Conservation (phyloP, 2,329 filamentous ascomycete genomes). For the Aureobasidium melanogenum region DNA sequence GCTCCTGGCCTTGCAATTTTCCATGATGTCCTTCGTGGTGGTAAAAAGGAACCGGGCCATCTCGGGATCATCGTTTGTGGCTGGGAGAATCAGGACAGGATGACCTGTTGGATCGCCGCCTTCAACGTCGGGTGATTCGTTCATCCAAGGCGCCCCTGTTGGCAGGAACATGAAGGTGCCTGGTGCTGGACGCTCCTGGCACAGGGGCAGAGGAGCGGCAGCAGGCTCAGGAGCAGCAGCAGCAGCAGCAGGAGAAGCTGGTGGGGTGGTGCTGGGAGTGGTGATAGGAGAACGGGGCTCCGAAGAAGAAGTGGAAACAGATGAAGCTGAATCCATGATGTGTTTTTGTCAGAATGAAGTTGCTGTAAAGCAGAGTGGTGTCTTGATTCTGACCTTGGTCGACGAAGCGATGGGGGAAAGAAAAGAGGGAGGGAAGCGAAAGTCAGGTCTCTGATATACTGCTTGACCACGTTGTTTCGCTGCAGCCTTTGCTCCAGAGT, state of each 20-base stretch:
- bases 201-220: background rate
- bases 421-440: background rate
- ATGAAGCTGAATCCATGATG: background rate
- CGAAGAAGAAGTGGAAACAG: background rate
- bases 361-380: background rate
- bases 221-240: background rate
- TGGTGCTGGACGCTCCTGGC: background rate
- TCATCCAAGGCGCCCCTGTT: background rate
- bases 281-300: background rate
- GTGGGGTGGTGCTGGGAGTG: background rate
- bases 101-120: background rate
- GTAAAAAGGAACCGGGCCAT: background rate
- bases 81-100: background rate
- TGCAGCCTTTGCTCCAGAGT: background rate
- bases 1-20: background rate
- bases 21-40: background rate
- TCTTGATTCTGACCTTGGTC: background rate
- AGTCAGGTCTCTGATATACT: background rate
- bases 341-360: background rate
- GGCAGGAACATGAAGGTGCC: background rate
- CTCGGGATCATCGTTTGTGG: background rate
- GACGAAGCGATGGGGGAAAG: background rate
- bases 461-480: background rate
- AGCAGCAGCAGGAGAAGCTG: background rate
- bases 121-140: no score